A percentile compares a stretch with the other conserved stretches of the same genome.
These are phyloP conservation scores for Metschnikowia drakensbergensis DNA, from an alignment of 805 yeast species.

Conservation along the genomic window DNA sequence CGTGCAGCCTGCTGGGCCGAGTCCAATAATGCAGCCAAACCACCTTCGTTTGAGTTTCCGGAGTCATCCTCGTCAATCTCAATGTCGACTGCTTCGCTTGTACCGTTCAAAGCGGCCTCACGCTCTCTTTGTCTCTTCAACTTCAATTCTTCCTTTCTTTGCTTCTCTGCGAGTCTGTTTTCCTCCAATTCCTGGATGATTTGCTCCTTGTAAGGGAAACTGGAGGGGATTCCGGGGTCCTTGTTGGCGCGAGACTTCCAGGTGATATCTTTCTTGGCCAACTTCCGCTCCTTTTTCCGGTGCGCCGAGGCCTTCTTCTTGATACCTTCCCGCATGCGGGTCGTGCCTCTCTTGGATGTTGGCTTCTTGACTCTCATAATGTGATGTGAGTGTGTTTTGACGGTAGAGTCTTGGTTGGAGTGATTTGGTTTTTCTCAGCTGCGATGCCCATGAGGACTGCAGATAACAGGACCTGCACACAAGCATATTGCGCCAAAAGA, in stretches of 20 bases:
- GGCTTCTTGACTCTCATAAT: slow-evolving; percentile 53
- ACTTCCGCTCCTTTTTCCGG: slow-evolving; percentile 76
- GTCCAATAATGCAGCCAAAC: slow-evolving; percentile 79
- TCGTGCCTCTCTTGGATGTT: slow-evolving; percentile 82
- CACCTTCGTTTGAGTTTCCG: slow-evolving; percentile 41
- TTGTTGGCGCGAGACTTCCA: slow-evolving; percentile 84
- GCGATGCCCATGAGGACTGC: slow-evolving; percentile 15
- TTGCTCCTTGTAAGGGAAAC: slow-evolving; percentile 89
- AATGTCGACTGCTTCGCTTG: slow-evolving; percentile 34
- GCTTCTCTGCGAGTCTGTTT: slow-evolving; percentile 51
- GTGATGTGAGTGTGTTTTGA: not conserved
- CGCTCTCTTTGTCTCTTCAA: slow-evolving; percentile 49
- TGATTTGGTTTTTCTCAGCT: slow-evolving; percentile 3
- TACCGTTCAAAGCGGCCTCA: slow-evolving; percentile 37
- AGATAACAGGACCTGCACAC: not conserved
- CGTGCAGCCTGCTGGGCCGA: slow-evolving; percentile 88
- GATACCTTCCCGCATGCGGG: slow-evolving; percentile 94
- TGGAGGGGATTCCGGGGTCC: slow-evolving; percentile 93
- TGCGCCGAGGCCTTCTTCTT: slow-evolving; percentile 94
- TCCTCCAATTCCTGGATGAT: slow-evolving; percentile 71
- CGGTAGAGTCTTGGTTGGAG: not conserved
- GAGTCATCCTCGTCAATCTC: slow-evolving; percentile 40
- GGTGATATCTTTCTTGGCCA: slow-evolving; percentile 83
- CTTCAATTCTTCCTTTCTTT: slow-evolving; percentile 49
- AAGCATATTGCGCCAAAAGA: too few species aligned